phyloP scores from a whole-genome alignment of 2,329 filamentous ascomycete genomes.

The Claviceps capensis region DNA sequence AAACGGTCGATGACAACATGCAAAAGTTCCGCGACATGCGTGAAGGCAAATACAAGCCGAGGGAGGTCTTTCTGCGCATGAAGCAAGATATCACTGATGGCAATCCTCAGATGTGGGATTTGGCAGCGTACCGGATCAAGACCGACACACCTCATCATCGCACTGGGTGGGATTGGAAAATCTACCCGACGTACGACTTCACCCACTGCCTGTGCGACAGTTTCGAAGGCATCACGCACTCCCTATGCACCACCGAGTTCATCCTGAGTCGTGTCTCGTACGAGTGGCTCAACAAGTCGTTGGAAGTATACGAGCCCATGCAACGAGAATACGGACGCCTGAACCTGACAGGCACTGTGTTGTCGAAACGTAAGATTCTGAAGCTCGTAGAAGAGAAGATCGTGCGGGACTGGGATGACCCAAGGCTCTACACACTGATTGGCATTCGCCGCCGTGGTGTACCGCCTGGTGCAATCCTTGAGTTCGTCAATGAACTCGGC shows the following conservation, averaged over 20 bases:
- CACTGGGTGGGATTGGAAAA: conserved; percentile 74
- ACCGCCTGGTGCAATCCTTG: conserved; percentile 74
- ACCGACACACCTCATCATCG: conserved; percentile 59
- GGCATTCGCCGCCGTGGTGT: conserved; percentile 73
- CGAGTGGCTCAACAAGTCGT: conserved; percentile 72
- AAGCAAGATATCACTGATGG: conserved; percentile 74
- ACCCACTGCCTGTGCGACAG: conserved; percentile 85
- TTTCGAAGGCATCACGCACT: conserved; percentile 84
- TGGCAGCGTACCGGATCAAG: conserved; percentile 78
- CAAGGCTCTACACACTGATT: conserved; percentile 76
- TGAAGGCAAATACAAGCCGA: conserved; percentile 78
- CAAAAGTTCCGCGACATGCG: conserved; percentile 79
- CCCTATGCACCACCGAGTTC: conserved; percentile 87
- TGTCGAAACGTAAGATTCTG: conserved; percentile 74
- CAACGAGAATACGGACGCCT: conserved; percentile 62
- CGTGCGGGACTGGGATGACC: conserved; percentile 84
- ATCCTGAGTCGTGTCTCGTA: conserved; percentile 74
- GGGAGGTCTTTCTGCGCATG: conserved; percentile 80
- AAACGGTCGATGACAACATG: conserved; percentile 62
- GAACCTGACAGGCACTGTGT: conserved; percentile 70
- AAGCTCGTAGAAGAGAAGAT: conserved; percentile 65
- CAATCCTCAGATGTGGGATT: conserved; percentile 95
- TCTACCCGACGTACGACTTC: conserved; percentile 93
- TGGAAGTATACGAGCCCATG: conserved; percentile 83
- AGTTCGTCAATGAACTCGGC: conserved; percentile 82